Percentiles rank a stretch among this genome's conserved stretches.
These are phyloP conservation scores for Gliomastix tumulicola DNA, from an alignment of 2,329 filamentous ascomycete species.

Conservation along the genomic window DNA sequence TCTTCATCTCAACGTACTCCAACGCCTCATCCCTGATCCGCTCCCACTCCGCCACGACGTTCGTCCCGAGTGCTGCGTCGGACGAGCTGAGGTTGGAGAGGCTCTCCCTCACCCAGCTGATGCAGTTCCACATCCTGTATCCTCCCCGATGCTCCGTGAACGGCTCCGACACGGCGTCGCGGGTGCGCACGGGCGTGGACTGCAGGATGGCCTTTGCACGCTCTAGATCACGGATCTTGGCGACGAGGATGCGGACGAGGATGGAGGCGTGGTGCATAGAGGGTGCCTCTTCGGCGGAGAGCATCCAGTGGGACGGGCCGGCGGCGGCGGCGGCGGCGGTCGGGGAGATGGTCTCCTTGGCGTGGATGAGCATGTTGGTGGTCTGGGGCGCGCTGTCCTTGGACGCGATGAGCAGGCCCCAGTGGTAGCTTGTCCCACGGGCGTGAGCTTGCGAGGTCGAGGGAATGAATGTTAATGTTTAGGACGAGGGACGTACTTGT, in stretches of 20 bases:
- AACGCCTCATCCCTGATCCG: slow-evolving; percentile 24
- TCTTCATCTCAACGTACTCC: slow-evolving; percentile 29
- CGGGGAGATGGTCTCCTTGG: slow-evolving; percentile 19
- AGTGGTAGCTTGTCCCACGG: slow-evolving; percentile 31
- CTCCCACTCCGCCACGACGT: slow-evolving; percentile 20
- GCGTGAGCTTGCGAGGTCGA: too few relatives aligned
- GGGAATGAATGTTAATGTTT: too few relatives aligned
- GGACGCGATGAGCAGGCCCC: slow-evolving; percentile 26
- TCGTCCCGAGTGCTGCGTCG: too few relatives aligned
- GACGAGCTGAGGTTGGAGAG: slow-evolving; percentile 20
- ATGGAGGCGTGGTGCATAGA: too few relatives aligned
- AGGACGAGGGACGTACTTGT: slow-evolving; percentile 5
- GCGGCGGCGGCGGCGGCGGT: too few relatives aligned
- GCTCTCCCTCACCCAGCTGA: slow-evolving; percentile 33
- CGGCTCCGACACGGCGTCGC: too few relatives aligned
- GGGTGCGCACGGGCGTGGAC: slow-evolving; percentile 18
- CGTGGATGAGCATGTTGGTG: slow-evolving; percentile 22
- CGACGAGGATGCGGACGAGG: slow-evolving; percentile 15
- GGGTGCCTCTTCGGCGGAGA: slow-evolving; percentile 16
- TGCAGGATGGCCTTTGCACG: slow-evolving; percentile 18
- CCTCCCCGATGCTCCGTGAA: too few relatives aligned
- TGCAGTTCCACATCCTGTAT: slow-evolving; percentile 39
- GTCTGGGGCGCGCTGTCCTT: too few relatives aligned
- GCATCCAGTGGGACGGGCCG: slow-evolving; percentile 16
- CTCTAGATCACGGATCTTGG: slow-evolving; percentile 20